A percentile compares a stretch with the other conserved stretches of the same genome.
Evolutionary conservation across 2,329 filamentous ascomycete species (phyloP).

Genomic region (Neurospora crassa): DNA sequence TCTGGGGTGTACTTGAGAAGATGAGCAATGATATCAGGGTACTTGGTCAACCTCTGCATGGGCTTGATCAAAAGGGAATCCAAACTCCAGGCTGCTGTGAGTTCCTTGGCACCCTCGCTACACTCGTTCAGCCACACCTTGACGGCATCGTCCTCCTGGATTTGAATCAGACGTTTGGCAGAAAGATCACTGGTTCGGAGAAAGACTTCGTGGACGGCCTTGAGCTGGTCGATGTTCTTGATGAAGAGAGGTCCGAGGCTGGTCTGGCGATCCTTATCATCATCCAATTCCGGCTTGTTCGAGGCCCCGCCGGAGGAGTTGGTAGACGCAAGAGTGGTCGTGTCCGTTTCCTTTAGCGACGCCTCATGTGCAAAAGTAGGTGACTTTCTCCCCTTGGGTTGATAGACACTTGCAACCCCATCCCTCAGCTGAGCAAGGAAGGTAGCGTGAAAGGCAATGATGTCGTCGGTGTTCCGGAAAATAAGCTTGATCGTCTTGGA

Average conservation of each 20-base stretch:
- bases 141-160: slow-evolving; percentile 53
- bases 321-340: slow-evolving; percentile 25
- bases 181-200: slow-evolving; percentile 54
- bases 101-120: slow-evolving; percentile 80
- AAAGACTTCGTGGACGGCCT: slow-evolving; percentile 50
- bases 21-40: slow-evolving; percentile 75
- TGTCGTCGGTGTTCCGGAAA: slow-evolving; percentile 86
- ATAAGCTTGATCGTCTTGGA: slow-evolving; percentile 78
- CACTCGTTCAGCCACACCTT: slow-evolving; percentile 90
- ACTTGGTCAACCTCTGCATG: slow-evolving; percentile 89
- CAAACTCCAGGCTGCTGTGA: slow-evolving; percentile 89
- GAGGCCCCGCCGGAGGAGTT: slow-evolving; percentile 26
- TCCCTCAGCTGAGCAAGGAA: slow-evolving; percentile 76
- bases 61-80: slow-evolving; percentile 97
- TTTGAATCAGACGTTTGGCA: slow-evolving; percentile 50
- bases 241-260: slow-evolving; percentile 44
- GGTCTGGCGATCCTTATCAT: slow-evolving; percentile 43
- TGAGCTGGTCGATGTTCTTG: slow-evolving; percentile 50
- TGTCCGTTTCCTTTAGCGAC: slow-evolving; percentile 20
- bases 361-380: slow-evolving; percentile 30
- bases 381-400: slow-evolving; percentile 44
- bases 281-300: slow-evolving; percentile 36
- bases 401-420: slow-evolving; percentile 70
- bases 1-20: slow-evolving; percentile 69
- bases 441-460: slow-evolving; percentile 73